phyloP scores from a whole-genome alignment of 805 yeast species.

The Soucietia sequanensis region DNA sequence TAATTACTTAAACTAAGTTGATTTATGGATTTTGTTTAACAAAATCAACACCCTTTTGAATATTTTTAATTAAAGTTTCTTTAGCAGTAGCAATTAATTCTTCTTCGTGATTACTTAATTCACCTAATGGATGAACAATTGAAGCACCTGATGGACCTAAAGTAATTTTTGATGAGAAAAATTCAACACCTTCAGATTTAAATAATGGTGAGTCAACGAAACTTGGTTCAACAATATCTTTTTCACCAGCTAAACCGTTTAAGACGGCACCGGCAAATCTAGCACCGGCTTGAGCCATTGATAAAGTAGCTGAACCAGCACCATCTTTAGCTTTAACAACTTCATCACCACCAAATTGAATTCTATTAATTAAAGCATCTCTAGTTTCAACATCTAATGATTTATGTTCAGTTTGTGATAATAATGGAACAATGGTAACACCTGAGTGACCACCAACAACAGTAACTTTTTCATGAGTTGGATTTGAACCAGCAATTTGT shows the following conservation, averaged over 20 bases:
- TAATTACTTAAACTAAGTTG: background rate
- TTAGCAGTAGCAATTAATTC: slow-evolving; percentile 78
- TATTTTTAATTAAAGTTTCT: slow-evolving; percentile 87
- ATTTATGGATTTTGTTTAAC: slow-evolving; percentile 66
- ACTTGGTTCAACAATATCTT: slow-evolving; percentile 63
- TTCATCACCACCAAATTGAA: slow-evolving; percentile 96
- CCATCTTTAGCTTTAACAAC: slow-evolving; percentile 93
- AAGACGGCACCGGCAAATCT: slow-evolving; percentile 66
- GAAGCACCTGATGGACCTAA: slow-evolving; percentile 90
- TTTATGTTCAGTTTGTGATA: slow-evolving; percentile 74
- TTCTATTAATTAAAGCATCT: slow-evolving; percentile 69
- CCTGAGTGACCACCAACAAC: slow-evolving; percentile 99
- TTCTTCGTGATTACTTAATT: slow-evolving; percentile 74
- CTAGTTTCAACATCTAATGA: slow-evolving; percentile 41
- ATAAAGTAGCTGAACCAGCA: slow-evolving; percentile 89
- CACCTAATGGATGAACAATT: slow-evolving; percentile 76
- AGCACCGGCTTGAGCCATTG: slow-evolving; percentile 93
- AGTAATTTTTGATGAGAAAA: slow-evolving; percentile 94
- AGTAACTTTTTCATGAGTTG: slow-evolving; percentile 71
- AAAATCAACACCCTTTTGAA: slow-evolving; percentile 89
- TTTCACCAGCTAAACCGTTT: slow-evolving; percentile 63
- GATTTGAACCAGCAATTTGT: slow-evolving; percentile 69
- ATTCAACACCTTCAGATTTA: slow-evolving; percentile 88
- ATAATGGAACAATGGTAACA: slow-evolving; percentile 89
- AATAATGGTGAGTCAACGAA: slow-evolving; percentile 80